Percentiles rank a stretch among this genome's conserved stretches.
phyloP scores from a whole-genome alignment of 805 yeast genomes.

The Saturnispora saitoi region DNA sequence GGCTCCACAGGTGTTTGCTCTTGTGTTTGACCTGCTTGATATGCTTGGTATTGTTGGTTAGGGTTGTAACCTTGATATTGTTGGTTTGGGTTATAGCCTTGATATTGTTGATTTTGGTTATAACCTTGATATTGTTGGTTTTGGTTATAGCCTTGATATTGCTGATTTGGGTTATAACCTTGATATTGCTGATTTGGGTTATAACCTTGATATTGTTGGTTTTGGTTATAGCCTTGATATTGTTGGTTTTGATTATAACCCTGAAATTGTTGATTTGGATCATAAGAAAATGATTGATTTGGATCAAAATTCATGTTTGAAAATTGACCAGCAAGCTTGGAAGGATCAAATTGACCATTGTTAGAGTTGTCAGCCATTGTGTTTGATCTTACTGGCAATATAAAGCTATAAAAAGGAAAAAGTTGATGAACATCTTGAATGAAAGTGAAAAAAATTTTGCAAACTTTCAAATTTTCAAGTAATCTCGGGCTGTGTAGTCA shows the following conservation, averaged over 20 bases:
- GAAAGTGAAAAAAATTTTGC: background rate
- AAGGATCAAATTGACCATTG: conserved; percentile 32
- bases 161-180: conserved; percentile 16
- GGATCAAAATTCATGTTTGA: conserved; percentile 34
- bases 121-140: conserved; percentile 4
- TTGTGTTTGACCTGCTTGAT: conserved; percentile 17
- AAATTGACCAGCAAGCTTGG: conserved; percentile 30
- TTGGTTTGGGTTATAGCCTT: conserved; percentile 13
- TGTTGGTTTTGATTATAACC: background rate
- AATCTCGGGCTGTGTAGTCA: background rate
- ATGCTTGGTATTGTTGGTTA: conserved; percentile 4
- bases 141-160: conserved; percentile 10
- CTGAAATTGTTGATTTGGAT: conserved; percentile 21
- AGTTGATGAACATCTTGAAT: background rate
- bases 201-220: conserved; percentile 10
- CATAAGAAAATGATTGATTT: conserved; percentile 38
- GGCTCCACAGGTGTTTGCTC: conserved; percentile 50
- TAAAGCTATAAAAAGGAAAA: background rate
- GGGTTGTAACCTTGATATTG: background rate
- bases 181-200: conserved; percentile 4
- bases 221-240: conserved; percentile 6
- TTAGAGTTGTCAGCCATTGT: conserved; percentile 24
- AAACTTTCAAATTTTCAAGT: background rate
- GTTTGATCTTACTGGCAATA: background rate
- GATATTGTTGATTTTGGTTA: background rate